These are phyloP conservation scores for Gymnopilus junonius DNA, from an alignment of 768 basidiomycete species.

Conservation along the genomic window DNA sequence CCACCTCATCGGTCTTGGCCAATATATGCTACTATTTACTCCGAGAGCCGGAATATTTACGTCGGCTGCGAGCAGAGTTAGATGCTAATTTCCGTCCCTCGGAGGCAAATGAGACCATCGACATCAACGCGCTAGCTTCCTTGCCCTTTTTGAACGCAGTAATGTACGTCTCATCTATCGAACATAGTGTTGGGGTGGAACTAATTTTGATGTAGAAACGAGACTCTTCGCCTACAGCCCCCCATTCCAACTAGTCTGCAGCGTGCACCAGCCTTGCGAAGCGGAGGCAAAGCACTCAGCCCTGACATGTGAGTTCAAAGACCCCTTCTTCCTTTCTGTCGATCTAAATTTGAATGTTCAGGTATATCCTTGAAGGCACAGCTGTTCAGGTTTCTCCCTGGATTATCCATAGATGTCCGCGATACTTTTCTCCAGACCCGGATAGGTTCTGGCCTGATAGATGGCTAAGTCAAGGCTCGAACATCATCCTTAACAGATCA, in stretches of 20 bases:
- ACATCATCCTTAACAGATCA: constrained; percentile 17
- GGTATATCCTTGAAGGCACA: constrained; percentile 46
- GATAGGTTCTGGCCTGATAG: constrained; percentile 43
- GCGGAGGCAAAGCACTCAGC: constrained; percentile 33
- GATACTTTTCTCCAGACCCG: constrained; percentile 43
- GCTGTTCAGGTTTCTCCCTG: constrained; percentile 40
- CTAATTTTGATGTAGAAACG: constrained; percentile 39
- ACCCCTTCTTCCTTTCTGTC: not conserved
- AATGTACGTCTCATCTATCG: constrained; percentile 30
- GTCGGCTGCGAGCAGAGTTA: constrained; percentile 30
- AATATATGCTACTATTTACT: constrained; percentile 34
- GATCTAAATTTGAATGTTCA: constrained; percentile 17
- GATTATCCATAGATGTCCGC: constrained; percentile 40
- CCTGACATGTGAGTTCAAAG: constrained; percentile 30
- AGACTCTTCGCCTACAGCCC: constrained; percentile 41
- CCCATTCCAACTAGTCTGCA: constrained; percentile 39
- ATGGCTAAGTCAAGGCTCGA: constrained; percentile 33
- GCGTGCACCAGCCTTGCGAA: constrained; percentile 34
- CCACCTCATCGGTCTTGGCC: constrained; percentile 30
- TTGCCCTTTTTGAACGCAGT: constrained; percentile 37
- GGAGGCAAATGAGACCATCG: constrained; percentile 16
- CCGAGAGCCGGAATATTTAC: constrained; percentile 23
- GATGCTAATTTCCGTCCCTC: constrained; percentile 21
- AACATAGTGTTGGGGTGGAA: constrained; percentile 23
- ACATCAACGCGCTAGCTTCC: constrained; percentile 22